These are phyloP conservation scores for Pugionium dolabratum DNA, from an alignment of 345 rosid species.

Conservation along the genomic window DNA sequence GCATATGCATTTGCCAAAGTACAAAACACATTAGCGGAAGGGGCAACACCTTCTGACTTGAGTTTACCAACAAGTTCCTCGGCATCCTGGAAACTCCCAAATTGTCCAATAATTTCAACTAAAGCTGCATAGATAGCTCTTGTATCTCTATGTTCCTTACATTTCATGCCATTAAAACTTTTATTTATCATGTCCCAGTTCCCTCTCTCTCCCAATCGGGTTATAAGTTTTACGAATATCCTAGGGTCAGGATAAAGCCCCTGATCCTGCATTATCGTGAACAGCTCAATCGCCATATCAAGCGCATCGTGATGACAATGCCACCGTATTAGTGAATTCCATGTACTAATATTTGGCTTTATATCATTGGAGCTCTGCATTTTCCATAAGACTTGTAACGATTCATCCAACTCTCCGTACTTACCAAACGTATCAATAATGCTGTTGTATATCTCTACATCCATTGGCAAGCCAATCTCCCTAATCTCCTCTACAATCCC, in stretches of 20 bases:
- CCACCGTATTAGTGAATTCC: slow-evolving; percentile 67
- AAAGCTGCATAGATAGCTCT: slow-evolving; percentile 55
- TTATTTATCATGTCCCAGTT: slow-evolving; percentile 56
- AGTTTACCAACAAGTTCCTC: slow-evolving; percentile 58
- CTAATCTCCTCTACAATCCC: slow-evolving; percentile 57
- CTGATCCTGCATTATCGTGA: slow-evolving; percentile 58
- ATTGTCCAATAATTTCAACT: slow-evolving; percentile 57
- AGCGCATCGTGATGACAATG: slow-evolving; percentile 60
- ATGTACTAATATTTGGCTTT: slow-evolving; percentile 56
- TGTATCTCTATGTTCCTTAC: slow-evolving; percentile 44
- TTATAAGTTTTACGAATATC: slow-evolving; percentile 54
- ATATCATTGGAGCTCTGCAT: slow-evolving; percentile 49
- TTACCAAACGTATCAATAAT: slow-evolving; percentile 64
- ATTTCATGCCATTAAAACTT: slow-evolving; percentile 47
- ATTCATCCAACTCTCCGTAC: slow-evolving; percentile 60
- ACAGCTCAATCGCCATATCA: slow-evolving; percentile 51
- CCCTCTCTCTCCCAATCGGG: slow-evolving; percentile 64
- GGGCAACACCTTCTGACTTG: slow-evolving; percentile 51
- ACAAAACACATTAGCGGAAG: slow-evolving; percentile 54
- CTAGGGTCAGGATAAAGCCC: slow-evolving; percentile 67
- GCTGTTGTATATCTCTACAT: slow-evolving; percentile 57
- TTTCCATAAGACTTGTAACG: slow-evolving; percentile 49
- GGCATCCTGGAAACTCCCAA: slow-evolving; percentile 55
- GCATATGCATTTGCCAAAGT: slow-evolving; percentile 79
- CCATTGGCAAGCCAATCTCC: slow-evolving; percentile 51